phyloP scores from a whole-genome alignment of 352 stramenopile species.

The Elongisporangium undulatum region DNA sequence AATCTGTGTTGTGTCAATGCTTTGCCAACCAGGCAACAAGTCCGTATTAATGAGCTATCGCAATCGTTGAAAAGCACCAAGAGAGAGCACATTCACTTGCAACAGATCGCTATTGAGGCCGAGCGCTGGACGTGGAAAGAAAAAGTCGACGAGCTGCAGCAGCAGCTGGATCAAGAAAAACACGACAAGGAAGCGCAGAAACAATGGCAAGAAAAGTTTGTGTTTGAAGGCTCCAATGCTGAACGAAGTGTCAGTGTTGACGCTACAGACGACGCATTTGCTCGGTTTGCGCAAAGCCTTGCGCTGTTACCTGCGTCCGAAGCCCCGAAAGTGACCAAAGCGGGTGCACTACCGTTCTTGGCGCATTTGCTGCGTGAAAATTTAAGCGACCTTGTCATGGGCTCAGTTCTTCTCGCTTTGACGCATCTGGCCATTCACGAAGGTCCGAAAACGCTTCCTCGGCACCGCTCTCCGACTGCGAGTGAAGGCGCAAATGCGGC shows the following conservation, averaged over 20 bases:
- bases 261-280: constrained; percentile 51
- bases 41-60: constrained; percentile 46
- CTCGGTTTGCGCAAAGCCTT: constrained; percentile 67
- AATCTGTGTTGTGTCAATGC: background rate
- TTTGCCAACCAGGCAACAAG: constrained; percentile 32
- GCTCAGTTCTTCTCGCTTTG: constrained; percentile 64
- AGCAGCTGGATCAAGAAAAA: constrained; percentile 49
- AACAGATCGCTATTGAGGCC: constrained; percentile 41
- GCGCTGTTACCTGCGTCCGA: constrained; percentile 48
- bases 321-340: constrained; percentile 37
- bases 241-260: constrained; percentile 15
- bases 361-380: constrained; percentile 49
- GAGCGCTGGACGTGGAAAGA: constrained; percentile 43
- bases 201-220: constrained; percentile 50
- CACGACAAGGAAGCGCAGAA: constrained; percentile 72
- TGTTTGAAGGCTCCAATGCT: background rate
- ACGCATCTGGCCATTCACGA: constrained; percentile 61
- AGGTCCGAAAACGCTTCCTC: constrained; percentile 18
- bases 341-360: constrained; percentile 60
- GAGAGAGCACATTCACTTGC: constrained; percentile 45
- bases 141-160: constrained; percentile 30
- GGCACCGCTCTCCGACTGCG: background rate
- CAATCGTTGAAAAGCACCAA: constrained; percentile 56
- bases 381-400: constrained; percentile 50
- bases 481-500: background rate